phyloP scores from a whole-genome alignment of 805 yeast species.

The Wickerhamiella australiensis region DNA sequence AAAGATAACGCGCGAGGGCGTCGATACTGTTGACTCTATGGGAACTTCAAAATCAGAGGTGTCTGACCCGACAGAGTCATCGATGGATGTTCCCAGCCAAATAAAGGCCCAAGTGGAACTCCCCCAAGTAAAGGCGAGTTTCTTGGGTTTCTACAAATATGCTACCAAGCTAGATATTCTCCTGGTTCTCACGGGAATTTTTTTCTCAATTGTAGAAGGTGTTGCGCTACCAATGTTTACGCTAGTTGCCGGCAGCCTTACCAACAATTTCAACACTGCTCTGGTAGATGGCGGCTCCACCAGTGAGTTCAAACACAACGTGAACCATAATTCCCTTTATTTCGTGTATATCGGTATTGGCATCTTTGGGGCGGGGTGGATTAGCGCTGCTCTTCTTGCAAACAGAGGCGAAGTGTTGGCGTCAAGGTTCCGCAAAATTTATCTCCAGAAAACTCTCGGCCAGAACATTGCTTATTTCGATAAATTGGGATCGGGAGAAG shows the following conservation, averaged over 20 bases:
- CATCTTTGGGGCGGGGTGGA: conserved; percentile 23
- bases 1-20: too few relatives aligned
- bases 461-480: conserved; percentile 35
- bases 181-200: conserved; percentile 25
- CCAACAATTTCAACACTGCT: conserved; percentile 27
- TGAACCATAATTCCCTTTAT: conserved; percentile 31
- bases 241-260: conserved; percentile 32
- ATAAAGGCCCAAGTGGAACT: conserved; percentile 1
- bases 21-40: too few relatives aligned
- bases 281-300: conserved; percentile 17
- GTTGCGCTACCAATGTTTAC: conserved; percentile 34
- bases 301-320: conserved; percentile 26
- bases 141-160: conserved; percentile 28
- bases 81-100: neutral
- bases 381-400: conserved; percentile 30
- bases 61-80: neutral
- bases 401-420: conserved; percentile 34
- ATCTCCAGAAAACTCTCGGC: conserved; percentile 29
- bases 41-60: neutral
- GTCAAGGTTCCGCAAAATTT: conserved; percentile 31
- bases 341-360: conserved; percentile 34
- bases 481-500: conserved; percentile 33
- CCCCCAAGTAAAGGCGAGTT: conserved; percentile 18
- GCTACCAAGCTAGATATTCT: conserved; percentile 26
- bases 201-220: conserved; percentile 30